phyloP scores from a whole-genome alignment of 768 basidiomycete species.

The Grammothele lineata region DNA sequence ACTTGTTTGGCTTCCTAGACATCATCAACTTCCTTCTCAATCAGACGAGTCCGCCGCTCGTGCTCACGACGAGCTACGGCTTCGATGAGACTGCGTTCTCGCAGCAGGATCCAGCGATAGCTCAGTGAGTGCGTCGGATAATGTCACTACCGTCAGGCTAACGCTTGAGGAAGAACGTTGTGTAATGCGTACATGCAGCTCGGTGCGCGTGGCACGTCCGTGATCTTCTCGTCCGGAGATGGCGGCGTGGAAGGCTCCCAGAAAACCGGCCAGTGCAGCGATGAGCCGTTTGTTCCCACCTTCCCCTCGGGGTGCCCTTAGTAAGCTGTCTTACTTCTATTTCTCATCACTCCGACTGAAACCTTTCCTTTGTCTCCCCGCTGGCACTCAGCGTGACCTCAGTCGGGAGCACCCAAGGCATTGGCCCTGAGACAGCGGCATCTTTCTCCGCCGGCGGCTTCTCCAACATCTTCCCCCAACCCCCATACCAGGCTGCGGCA shows the following conservation, averaged over 20 bases:
- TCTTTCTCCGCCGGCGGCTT: slow-evolving; percentile 19
- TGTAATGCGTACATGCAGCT: slow-evolving; percentile 27
- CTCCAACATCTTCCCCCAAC: slow-evolving; percentile 17
- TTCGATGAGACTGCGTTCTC: slow-evolving; percentile 10
- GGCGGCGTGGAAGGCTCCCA: slow-evolving; percentile 23
- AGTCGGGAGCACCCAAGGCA: slow-evolving; percentile 11
- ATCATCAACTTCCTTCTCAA: slow-evolving; percentile 21
- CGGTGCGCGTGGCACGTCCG: slow-evolving; percentile 25
- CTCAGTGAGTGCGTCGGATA: background rate
- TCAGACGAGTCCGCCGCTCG: slow-evolving; percentile 21
- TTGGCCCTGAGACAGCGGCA: slow-evolving; percentile 13
- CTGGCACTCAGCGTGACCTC: slow-evolving; percentile 17
- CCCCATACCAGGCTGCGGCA: slow-evolving; percentile 13
- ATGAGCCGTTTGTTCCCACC: slow-evolving; percentile 10
- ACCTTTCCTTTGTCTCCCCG: no score
- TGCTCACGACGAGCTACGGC: slow-evolving; percentile 30
- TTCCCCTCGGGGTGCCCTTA: slow-evolving; percentile 24
- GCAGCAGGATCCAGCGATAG: background rate
- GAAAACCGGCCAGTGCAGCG: background rate
- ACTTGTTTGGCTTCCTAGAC: slow-evolving; percentile 26
- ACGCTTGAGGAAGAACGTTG: no score
- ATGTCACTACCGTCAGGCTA: no score
- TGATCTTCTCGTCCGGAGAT: slow-evolving; percentile 23
- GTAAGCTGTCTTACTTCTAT: no score
- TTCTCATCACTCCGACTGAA: no score